Conservation (phyloP, 176 grass and related monocot species). For the Aechmea fasciata region DNA sequence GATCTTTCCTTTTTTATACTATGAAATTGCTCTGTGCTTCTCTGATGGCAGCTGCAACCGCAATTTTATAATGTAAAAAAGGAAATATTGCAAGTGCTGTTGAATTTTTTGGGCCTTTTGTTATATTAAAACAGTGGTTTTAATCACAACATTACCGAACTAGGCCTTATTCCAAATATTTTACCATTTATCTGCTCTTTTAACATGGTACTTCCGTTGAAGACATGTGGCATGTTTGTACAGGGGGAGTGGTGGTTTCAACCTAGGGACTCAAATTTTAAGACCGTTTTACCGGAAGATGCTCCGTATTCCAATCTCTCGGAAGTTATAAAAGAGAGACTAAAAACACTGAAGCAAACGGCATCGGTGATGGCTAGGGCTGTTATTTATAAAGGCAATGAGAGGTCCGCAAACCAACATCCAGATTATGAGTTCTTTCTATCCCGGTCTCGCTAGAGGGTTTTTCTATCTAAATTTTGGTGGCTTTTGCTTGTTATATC, state of each 20-base stretch:
- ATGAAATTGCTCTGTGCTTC: too few relatives aligned
- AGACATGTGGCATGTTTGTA: slow-evolving; percentile 10
- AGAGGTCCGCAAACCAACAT: slow-evolving; percentile 33
- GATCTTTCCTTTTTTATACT: too few relatives aligned
- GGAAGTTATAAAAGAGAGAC: slow-evolving; percentile 36
- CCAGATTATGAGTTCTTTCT: slow-evolving; percentile 76
- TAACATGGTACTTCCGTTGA: not conserved
- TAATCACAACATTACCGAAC: too few relatives aligned
- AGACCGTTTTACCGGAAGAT: not conserved
- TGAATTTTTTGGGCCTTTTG: too few relatives aligned
- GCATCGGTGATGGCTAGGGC: slow-evolving; percentile 50
- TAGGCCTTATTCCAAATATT: too few relatives aligned
- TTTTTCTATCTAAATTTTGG: not conserved
- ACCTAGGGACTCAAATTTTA: slow-evolving; percentile 11
- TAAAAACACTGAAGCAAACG: slow-evolving; percentile 36
- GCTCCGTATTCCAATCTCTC: not conserved
- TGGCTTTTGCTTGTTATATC: not conserved
- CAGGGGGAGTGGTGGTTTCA: slow-evolving; percentile 80
- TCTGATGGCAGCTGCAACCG: too few relatives aligned
- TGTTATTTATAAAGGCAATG: slow-evolving; percentile 17
- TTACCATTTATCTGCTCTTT: too few relatives aligned
- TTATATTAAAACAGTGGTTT: too few relatives aligned
- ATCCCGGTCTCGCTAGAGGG: slow-evolving; percentile 34
- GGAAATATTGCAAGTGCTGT: too few relatives aligned
- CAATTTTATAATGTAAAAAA: too few relatives aligned